Evolutionary conservation across 352 stramenopile genomes (phyloP), one percentile per base, ranked within the genome.

Genomic region (Globisporangium alternatum): DNA sequence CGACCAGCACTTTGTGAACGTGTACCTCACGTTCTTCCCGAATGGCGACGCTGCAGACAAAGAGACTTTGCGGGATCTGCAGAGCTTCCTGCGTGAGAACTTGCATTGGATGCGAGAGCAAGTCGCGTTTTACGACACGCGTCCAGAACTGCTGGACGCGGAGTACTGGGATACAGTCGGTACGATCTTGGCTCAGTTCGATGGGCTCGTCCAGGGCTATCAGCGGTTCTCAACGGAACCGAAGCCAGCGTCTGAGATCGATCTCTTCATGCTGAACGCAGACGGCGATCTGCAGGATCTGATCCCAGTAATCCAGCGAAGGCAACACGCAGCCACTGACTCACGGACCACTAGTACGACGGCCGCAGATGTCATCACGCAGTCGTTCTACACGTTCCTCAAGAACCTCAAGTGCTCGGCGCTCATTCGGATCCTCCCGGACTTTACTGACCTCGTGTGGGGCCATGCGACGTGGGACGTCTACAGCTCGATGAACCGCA

Each of bases 381-480:
- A 68, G 30, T 67, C 75, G 15, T 80, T 80, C 28, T 77, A 83
- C 51, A 66, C 48, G 21, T 82, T 82, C 44, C 66, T 82, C 52
- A 81, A 81, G 65, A 86, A 80, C 33, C 65, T 88, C 56, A 82
- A 84, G 65, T 93, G 87, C 66, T 90, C 80, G n/a, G 83, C 79
- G 25, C 63, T 96, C 17, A 78, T 96, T 39, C 82, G 83, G 17
- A 74, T 91, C 44, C 61, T 83, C 0, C 77, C 76, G 3, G 74
- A 86, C 67, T 81, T 84, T 44, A 64, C 59, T 1, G 82, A 93
- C 41, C 47, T 96, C 19, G 62, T 86, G 12, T 86, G 83, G 80
- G 82, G 78, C 13, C 87, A 96, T 53, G 70, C 74, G 21, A 88
- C 82, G 5, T 96, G 86, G 86, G 75, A 90, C 57, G 77, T 66